phyloP scores from a whole-genome alignment of 1,284 basidiomycete genomes.

The Takashimella tepidaria region DNA sequence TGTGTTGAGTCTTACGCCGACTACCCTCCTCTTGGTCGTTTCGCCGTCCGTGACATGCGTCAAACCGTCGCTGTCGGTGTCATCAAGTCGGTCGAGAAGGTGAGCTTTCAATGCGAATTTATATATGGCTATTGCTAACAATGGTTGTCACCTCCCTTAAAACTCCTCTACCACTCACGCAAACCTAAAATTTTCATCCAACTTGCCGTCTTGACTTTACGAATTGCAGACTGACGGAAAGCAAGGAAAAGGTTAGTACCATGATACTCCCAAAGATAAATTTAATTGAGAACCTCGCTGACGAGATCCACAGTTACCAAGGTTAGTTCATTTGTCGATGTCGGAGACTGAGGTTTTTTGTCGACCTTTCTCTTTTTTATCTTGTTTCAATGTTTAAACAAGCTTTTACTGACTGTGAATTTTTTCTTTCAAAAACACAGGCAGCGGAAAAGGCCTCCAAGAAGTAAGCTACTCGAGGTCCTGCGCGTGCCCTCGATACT shows the following conservation, averaged over 20 bases:
- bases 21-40: slow-evolving; percentile 99
- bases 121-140: too few species aligned
- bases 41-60: slow-evolving; percentile 96
- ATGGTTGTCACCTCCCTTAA: neutral
- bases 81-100: slow-evolving; percentile 92
- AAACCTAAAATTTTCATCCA: neutral
- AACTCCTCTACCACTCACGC: neutral
- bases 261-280: too few species aligned
- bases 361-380: neutral
- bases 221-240: neutral
- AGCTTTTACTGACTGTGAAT: neutral
- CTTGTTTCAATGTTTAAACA: neutral
- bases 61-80: slow-evolving; percentile 96
- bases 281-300: too few species aligned
- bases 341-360: too few species aligned
- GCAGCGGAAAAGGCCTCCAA: neutral
- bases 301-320: too few species aligned
- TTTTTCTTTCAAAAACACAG: neutral
- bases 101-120: too few species aligned
- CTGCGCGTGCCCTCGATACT: too few species aligned
- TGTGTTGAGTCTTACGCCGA: slow-evolving; percentile 96
- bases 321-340: neutral
- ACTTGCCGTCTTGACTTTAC: neutral
- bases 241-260: neutral
- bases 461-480: neutral